These are phyloP conservation scores for Isabelozyma rhagii DNA, from an alignment of 805 yeast genomes.

Conservation along the genomic window DNA sequence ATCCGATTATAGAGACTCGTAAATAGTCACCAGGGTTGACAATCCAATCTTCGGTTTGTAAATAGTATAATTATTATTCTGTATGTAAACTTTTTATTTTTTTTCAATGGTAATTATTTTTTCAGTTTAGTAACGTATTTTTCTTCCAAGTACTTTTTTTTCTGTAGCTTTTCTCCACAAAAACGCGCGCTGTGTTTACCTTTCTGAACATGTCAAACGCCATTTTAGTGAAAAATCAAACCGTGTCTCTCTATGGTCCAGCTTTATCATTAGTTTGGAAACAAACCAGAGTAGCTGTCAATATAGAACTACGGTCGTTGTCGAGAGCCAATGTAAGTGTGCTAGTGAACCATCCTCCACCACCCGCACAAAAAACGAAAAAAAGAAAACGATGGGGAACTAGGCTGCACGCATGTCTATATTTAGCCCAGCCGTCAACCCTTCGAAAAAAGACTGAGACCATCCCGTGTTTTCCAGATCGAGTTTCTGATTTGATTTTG, in stretches of 20 bases:
- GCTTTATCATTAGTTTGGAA: too few species aligned
- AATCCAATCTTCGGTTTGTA: neutral
- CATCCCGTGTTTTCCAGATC: neutral
- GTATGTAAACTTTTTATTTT: neutral
- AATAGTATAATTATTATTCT: neutral
- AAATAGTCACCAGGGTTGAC: neutral
- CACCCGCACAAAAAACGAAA: too few species aligned
- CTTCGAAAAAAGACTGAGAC: neutral
- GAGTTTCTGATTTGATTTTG: too few species aligned
- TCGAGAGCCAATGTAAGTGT: too few species aligned
- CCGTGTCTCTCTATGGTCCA: too few species aligned
- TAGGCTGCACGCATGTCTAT: neutral
- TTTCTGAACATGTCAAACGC: neutral
- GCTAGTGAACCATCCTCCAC: too few species aligned
- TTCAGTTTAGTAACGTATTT: too few species aligned
- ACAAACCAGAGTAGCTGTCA: too few species aligned
- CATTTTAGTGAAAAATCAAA: neutral
- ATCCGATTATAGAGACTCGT: neutral
- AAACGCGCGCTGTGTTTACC: neutral
- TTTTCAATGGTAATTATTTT: too few species aligned
- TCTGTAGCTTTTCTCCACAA: neutral
- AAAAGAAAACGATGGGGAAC: neutral
- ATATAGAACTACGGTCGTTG: too few species aligned
- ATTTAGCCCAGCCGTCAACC: neutral
- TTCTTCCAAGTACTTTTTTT: neutral